phyloP scores from a whole-genome alignment of 495 filamentous ascomycete species.

The Trichoderma asperelloides region DNA sequence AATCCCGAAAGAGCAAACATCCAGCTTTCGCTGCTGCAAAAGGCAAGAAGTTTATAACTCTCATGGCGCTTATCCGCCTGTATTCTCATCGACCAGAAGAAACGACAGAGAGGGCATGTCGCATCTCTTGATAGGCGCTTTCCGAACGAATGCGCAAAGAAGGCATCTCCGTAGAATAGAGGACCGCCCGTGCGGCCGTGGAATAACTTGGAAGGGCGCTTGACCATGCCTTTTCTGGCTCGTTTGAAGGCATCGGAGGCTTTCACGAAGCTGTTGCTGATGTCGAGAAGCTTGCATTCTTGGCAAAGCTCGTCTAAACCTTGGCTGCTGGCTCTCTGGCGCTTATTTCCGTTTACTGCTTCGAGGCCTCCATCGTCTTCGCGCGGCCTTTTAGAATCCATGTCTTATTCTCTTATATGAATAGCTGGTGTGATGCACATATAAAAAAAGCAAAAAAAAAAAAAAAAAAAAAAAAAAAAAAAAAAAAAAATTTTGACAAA shows the following conservation, averaged over 20 bases:
- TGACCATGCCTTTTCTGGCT: background rate
- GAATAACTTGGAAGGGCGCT: background rate
- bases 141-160: background rate
- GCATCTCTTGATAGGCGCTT: background rate
- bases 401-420: background rate
- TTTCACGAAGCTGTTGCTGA: background rate
- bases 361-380: background rate
- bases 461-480: background rate
- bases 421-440: background rate
- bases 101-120: slow-evolving; percentile 5
- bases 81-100: slow-evolving; percentile 13
- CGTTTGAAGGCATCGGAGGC: background rate
- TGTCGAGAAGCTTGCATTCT: background rate
- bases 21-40: slow-evolving; percentile 18
- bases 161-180: slow-evolving; percentile 4
- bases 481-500: too few species aligned
- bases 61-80: slow-evolving; percentile 9
- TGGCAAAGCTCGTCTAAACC: background rate
- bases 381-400: background rate
- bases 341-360: background rate
- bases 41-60: slow-evolving; percentile 18
- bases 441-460: background rate
- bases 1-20: slow-evolving; percentile 10
- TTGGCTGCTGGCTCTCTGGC: background rate
- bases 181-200: background rate